Base-by-base conservation (phyloP, 2,329 filamentous ascomycete genomes). In the Aspergillus spinulosporus region DNA sequence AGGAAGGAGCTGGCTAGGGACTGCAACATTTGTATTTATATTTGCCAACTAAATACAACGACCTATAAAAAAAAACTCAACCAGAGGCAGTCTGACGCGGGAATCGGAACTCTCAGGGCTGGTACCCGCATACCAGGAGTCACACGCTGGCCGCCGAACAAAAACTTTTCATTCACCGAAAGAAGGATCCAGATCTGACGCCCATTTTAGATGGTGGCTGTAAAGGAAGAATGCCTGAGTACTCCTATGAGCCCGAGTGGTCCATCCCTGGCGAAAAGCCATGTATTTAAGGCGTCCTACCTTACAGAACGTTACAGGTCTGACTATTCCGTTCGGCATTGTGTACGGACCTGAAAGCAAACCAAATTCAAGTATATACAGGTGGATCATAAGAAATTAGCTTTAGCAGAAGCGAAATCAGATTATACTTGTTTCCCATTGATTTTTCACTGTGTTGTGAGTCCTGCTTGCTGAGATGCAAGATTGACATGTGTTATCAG, bases 351-450 rank as follows among this genome's bases (percentile, higher is more conserved):
- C 31, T 6, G 29, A n/a, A 42, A 28, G 28, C 14, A 6, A 29
- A 43, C 21, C 2, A 8, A 14, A 9, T 11, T 11, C 12, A 3
- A 34, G 0, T 36, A 9, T n/a, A 14, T 29, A 40, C 7, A 1
- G 5, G 4, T 15, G 31, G 7, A 6, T 28, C 3, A 26, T 3
- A 31, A 5, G 2, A 14, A 31, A 5, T 21, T 44, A 11, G 36
- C 5, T 14, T 3, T 11, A 2, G 32, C 29, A 49, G 49, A 71
- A 70, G 62, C 68, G 64, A 51, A 72, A 72, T 52, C 61, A 58
- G 47, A 5, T 53, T 26, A 4, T 56, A 61, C 40, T 26, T 43
- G 11, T 62, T 70, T 63, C 67, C 70, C 69, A 72, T 70, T 72
- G 67, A 65, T 62, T 28, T 51, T 57, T 12, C 46, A 54, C 46